Base-by-base conservation (phyloP, 768 basidiomycete species). In the Boletus subparvulus region DNA sequence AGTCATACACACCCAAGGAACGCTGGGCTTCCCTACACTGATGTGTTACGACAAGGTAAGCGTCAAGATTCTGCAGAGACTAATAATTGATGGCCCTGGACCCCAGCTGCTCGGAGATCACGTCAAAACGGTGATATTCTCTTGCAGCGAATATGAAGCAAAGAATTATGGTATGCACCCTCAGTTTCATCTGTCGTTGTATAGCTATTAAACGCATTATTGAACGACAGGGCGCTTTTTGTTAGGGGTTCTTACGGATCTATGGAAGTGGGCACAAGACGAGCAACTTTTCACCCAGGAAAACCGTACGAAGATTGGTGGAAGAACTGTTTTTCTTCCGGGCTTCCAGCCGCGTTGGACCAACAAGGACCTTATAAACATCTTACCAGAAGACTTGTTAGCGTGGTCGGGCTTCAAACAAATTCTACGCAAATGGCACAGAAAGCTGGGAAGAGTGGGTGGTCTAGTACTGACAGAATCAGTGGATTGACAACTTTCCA, bases 91-190 rank as follows among this genome's bases (percentile, higher is more conserved):
- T 56, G n/a, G 11, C 37, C 37, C 43, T 36, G 24, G 63, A 39
- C 24, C 5, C 13, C 39, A 97, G 92, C 75, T 98, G 36, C 85
- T 98, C 24, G 86, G 86, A 9, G 90, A 93, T 42, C 87, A 92
- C 60, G 80, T 97, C 49, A 87, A 90, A 50, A 85, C 87, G 7
- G 81, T 94, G 12, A 77, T 98, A 24, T 97, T 94, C 71, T 90
- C 92, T 1, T 95, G 94, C 66, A 97, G 95, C 61, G 96, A 96
- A 74, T 92, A 92, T 63, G 95, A 99, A 73, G 94, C 94, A 13
- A 84, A 89, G 49, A 98, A 98, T 72, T 94, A 94, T 65, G 94
- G 95, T 91, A 65, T 33, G 78, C 33, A 12, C 35, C 69, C 40
- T 33, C 32, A 28, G 30, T 12, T 39, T 41, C 41, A 37, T 54